phyloP scores from a whole-genome alignment of 2,329 filamentous ascomycete genomes.

The Chaetomiaceae sp. region DNA sequence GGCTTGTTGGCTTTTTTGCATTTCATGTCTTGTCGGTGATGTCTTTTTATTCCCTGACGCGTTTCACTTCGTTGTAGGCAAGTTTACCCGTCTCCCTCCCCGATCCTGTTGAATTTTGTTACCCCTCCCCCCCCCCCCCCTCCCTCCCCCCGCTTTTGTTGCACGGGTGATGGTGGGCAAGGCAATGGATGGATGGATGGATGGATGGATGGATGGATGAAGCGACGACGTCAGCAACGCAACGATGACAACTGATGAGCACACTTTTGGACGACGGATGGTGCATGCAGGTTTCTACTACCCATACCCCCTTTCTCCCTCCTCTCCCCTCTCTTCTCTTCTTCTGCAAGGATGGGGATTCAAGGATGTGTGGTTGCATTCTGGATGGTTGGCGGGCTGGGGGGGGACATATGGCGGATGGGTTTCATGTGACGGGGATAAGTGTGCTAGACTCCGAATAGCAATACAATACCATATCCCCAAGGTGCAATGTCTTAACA shows the following conservation, averaged over 20 bases:
- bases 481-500: too few relatives aligned
- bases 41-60: background rate
- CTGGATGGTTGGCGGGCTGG: background rate
- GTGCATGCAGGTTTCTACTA: background rate
- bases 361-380: background rate
- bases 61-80: conserved; percentile 3
- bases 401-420: background rate
- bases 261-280: background rate
- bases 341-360: background rate
- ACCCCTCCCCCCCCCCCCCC: background rate
- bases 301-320: background rate
- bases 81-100: background rate
- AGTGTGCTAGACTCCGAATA: background rate
- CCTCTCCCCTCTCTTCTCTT: background rate
- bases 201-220: background rate
- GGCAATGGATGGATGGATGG: background rate
- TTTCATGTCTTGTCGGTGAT: background rate
- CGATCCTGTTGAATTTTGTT: background rate
- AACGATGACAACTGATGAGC: conserved; percentile 3
- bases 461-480: too few relatives aligned
- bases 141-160: background rate
- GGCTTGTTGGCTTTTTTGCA: background rate
- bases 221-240: background rate
- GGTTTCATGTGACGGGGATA: background rate
- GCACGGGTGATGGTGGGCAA: background rate